These are phyloP conservation scores for Fragilaria radians DNA, from an alignment of 108 stramenopile genomes.

Conservation along the genomic window DNA sequence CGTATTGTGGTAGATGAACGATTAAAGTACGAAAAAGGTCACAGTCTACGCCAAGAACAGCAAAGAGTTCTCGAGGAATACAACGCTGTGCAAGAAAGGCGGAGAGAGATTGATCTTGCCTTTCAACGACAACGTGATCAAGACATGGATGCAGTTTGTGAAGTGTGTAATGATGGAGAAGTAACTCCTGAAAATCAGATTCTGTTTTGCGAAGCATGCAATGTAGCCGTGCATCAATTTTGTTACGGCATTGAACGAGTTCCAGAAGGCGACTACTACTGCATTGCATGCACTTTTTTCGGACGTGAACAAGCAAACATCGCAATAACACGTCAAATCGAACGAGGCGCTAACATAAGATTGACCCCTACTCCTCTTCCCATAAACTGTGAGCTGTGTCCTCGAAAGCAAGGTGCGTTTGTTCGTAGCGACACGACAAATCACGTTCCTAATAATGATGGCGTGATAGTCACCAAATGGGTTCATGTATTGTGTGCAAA, in stretches of 20 bases:
- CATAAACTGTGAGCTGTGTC: slow-evolving; percentile 78
- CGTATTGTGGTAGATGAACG: slow-evolving; percentile 37
- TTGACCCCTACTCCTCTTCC: slow-evolving; percentile 29
- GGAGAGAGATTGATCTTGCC: slow-evolving; percentile 52
- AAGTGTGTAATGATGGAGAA: slow-evolving; percentile 83
- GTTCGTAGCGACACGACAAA: slow-evolving; percentile 33
- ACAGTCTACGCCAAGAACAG: slow-evolving; percentile 17
- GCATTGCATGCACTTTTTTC: slow-evolving; percentile 66
- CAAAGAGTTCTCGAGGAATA: slow-evolving; percentile 28
- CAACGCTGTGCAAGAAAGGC: slow-evolving; percentile 29
- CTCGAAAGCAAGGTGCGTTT: slow-evolving; percentile 68
- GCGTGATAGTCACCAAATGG: slow-evolving; percentile 34
- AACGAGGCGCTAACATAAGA: slow-evolving; percentile 10
- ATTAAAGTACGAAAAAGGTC: slow-evolving; percentile 31
- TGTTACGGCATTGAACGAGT: slow-evolving; percentile 84
- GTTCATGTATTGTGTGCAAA: slow-evolving; percentile 80
- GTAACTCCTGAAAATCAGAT: slow-evolving; percentile 86
- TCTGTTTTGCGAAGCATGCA: slow-evolving; percentile 86
- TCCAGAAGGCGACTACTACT: slow-evolving; percentile 87
- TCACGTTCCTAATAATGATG: not conserved
- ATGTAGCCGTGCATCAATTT: slow-evolving; percentile 81
- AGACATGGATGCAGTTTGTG: slow-evolving; percentile 87
- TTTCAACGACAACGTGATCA: slow-evolving; percentile 69
- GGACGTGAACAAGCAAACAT: slow-evolving; percentile 50
- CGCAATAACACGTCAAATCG: slow-evolving; percentile 28